phyloP scores from a whole-genome alignment of 2,329 filamentous ascomycete species.

The Clathrospora elynae region DNA sequence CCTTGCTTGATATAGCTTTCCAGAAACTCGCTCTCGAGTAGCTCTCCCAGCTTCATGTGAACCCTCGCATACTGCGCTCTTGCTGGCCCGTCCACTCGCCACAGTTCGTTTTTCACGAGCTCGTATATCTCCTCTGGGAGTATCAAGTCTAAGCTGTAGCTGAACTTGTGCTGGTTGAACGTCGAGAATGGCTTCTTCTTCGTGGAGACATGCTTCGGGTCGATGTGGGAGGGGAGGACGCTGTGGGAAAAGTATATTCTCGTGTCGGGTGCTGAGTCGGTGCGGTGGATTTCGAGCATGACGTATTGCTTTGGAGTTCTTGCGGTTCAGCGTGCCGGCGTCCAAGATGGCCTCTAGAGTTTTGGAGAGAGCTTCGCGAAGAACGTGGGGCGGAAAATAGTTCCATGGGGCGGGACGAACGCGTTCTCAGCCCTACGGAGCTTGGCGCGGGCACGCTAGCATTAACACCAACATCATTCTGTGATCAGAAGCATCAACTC shows the following conservation, averaged over 20 bases:
- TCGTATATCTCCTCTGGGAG: conserved; percentile 68
- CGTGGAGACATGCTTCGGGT: conserved; percentile 59
- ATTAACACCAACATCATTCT: too few relatives aligned
- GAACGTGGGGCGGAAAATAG: too few relatives aligned
- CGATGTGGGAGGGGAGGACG: conserved; percentile 68
- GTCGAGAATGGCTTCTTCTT: conserved; percentile 79
- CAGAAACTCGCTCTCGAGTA: conserved; percentile 78
- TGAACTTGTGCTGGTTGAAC: conserved; percentile 67
- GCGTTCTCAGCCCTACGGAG: too few relatives aligned
- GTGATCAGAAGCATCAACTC: too few relatives aligned
- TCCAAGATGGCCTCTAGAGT: too few relatives aligned
- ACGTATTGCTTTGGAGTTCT: too few relatives aligned
- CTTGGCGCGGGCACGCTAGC: too few relatives aligned
- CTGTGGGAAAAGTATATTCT: conserved; percentile 79
- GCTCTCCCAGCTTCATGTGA: conserved; percentile 71
- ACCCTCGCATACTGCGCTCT: conserved; percentile 67
- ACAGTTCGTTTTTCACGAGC: conserved; percentile 60
- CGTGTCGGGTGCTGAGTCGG: conserved; percentile 47
- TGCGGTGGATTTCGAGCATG: conserved; percentile 46
- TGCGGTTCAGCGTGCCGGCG: too few relatives aligned
- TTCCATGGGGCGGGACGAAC: too few relatives aligned
- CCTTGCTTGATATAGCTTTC: conserved; percentile 83
- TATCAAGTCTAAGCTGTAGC: conserved; percentile 75
- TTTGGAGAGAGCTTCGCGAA: too few relatives aligned
- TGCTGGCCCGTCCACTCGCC: conserved; percentile 41